Evolutionary conservation across 768 basidiomycete genomes (phyloP).

Genomic region (Russula foetens): DNA sequence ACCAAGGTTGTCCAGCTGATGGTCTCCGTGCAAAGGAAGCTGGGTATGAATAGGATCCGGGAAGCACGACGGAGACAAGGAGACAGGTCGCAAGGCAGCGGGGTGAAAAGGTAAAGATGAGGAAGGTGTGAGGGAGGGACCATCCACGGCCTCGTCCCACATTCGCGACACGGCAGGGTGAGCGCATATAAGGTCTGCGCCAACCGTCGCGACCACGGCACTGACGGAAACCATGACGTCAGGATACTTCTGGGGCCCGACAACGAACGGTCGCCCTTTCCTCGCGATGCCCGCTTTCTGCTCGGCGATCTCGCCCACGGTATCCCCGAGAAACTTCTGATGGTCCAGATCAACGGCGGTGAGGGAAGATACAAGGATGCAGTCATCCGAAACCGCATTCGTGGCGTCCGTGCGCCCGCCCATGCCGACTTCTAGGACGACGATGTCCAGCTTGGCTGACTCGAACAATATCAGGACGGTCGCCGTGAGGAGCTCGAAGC

Average conservation of each 20-base stretch:
- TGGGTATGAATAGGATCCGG: slow-evolving; percentile 36
- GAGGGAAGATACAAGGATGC: slow-evolving; percentile 69
- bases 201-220: slow-evolving; percentile 34
- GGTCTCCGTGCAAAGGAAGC: slow-evolving; percentile 67
- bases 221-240: slow-evolving; percentile 41
- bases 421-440: slow-evolving; percentile 91
- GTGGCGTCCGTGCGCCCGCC: slow-evolving; percentile 91
- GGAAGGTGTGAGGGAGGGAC: slow-evolving; percentile 23
- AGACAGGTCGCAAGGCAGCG: slow-evolving; percentile 37
- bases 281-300: slow-evolving; percentile 84
- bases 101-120: slow-evolving; percentile 24
- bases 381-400: slow-evolving; percentile 68
- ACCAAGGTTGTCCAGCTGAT: slow-evolving; percentile 83
- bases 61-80: slow-evolving; percentile 38
- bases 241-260: slow-evolving; percentile 53
- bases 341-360: slow-evolving; percentile 91
- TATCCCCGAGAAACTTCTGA: slow-evolving; percentile 78
- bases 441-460: slow-evolving; percentile 59
- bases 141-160: slow-evolving; percentile 32
- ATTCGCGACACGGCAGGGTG: slow-evolving; percentile 29
- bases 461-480: slow-evolving; percentile 77
- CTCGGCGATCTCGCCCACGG: slow-evolving; percentile 60
- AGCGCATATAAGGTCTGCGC: slow-evolving; percentile 30
- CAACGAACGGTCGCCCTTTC: slow-evolving; percentile 47
- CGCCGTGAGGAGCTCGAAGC: slow-evolving; percentile 82